Percentiles rank a stretch among this genome's conserved stretches.
Evolutionary conservation across 2,329 filamentous ascomycete species (phyloP).

Genomic region (Aspergillus sergii): DNA sequence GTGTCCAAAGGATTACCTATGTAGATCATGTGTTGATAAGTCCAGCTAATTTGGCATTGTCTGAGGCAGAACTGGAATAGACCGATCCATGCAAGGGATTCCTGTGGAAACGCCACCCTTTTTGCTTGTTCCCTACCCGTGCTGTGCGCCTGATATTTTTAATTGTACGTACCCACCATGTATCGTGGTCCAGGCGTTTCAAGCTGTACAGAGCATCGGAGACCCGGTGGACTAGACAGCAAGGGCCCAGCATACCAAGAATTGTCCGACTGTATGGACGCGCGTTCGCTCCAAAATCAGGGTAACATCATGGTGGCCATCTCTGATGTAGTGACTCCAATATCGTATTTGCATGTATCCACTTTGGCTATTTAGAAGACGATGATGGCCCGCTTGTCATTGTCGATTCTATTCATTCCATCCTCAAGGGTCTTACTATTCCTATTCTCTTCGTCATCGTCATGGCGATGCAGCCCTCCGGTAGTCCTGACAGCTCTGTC

Average conservation of each 20-base stretch:
- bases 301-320: constrained; percentile 8
- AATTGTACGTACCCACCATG: constrained; percentile 13
- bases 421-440: neutral
- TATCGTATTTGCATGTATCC: neutral
- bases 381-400: constrained; percentile 1
- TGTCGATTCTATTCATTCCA: neutral
- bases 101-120: constrained; percentile 1
- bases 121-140: constrained; percentile 9
- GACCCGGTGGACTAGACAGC: constrained; percentile 2
- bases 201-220: neutral
- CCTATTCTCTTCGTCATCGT: neutral
- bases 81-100: constrained; percentile 10
- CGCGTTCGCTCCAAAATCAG: constrained; percentile 15
- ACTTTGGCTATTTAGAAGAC: constrained; percentile 13
- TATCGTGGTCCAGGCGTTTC: constrained; percentile 3
- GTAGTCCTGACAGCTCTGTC: constrained; percentile 7
- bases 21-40: constrained; percentile 8
- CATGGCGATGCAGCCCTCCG: constrained; percentile 10
- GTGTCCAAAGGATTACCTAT: constrained; percentile 7
- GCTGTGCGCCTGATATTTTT: constrained; percentile 6
- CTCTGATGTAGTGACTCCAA: neutral
- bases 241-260: constrained; percentile 19
- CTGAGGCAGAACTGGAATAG: constrained; percentile 1
- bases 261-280: constrained; percentile 13
- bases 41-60: constrained; percentile 6